Evolutionary conservation across 495 filamentous ascomycete species (phyloP), one percentile per base, ranked within the genome.

Genomic region (Glarea lozoyensis): DNA sequence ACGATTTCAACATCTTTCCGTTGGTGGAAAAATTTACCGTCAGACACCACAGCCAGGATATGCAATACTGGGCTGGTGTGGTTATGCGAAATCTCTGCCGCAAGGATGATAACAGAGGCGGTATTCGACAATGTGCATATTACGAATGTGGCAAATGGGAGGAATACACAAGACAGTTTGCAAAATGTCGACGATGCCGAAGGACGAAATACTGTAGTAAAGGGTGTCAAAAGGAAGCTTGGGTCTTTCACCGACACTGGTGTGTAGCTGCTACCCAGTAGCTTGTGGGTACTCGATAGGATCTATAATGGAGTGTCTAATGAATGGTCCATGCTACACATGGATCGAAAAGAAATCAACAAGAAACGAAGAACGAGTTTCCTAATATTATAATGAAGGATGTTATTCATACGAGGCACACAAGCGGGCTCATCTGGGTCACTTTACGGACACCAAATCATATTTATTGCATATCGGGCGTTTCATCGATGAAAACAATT

Each of bases 141-240:
- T 98, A 90, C 66, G 80, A 94, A 63, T 98, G 92, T 58, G 92
- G 92, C 40, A 92, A 90, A 61, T 97, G 92, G 92, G 92, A 98
- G 56, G 82, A 94, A 63, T 95, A 72, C 62, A 87, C 90, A 41
- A 76, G 92, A 32, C 90, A 97, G 58, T 98, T 97, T 61, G 92
- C 92, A 52, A 98, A 98, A 61, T 98, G 92, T 65, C 82, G 92
- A 32, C 81, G 92, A 37, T 98, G 92, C 66, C 81, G 92, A 49
- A 81, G 92, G 48, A 98, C 92, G 49, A 98, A 98, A 60, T 98
- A 98, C 67, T 98, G 92, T 80, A 94, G 88, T 75, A 98, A 98
- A 65, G 92, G 96, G 57, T 98, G 92, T 66, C 92, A 98, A 63
- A 97, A 98, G 70, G 88, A 86, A 50, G 92, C 92, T 7, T 98